Evolutionary conservation across 768 basidiomycete genomes (phyloP).

Genomic region (Leccinum subgranulosum): DNA sequence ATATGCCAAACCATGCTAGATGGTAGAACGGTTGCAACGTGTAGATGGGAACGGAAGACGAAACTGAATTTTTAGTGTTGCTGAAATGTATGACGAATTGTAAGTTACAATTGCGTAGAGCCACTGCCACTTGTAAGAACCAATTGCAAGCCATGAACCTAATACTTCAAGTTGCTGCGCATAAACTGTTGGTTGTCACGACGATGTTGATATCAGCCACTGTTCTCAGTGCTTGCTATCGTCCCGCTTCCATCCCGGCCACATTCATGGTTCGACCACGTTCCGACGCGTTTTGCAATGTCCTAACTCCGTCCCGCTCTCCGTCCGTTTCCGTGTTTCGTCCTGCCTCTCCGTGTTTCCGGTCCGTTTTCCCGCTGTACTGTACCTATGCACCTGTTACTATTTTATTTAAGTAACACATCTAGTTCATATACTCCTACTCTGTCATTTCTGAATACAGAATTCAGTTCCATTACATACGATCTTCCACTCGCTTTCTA

Average conservation of each 20-base stretch:
- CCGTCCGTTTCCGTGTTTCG: too few species aligned
- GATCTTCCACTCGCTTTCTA: constrained; percentile 28
- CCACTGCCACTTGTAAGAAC: not conserved
- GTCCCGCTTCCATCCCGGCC: too few species aligned
- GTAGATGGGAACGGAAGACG: not conserved
- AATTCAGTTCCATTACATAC: constrained; percentile 28
- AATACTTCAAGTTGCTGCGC: not conserved
- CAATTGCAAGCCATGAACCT: not conserved
- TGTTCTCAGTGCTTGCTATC: too few species aligned
- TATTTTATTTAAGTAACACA: not conserved
- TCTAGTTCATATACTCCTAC: not conserved
- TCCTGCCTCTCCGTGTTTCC: too few species aligned
- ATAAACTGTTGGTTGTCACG: constrained; percentile 32
- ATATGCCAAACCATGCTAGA: constrained; percentile 63
- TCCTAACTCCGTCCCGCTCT: too few species aligned
- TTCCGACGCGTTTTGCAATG: too few species aligned
- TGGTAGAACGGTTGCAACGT: not conserved
- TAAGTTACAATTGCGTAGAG: not conserved
- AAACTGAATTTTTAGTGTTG: not conserved
- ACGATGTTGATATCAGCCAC: too few species aligned
- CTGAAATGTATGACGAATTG: not conserved
- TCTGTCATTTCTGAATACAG: constrained; percentile 15
- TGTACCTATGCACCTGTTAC: not conserved
- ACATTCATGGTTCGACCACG: too few species aligned
- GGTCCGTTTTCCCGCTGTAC: not conserved